phyloP scores from a whole-genome alignment of 1,284 basidiomycete species.

The Spongispora temasekensis region DNA sequence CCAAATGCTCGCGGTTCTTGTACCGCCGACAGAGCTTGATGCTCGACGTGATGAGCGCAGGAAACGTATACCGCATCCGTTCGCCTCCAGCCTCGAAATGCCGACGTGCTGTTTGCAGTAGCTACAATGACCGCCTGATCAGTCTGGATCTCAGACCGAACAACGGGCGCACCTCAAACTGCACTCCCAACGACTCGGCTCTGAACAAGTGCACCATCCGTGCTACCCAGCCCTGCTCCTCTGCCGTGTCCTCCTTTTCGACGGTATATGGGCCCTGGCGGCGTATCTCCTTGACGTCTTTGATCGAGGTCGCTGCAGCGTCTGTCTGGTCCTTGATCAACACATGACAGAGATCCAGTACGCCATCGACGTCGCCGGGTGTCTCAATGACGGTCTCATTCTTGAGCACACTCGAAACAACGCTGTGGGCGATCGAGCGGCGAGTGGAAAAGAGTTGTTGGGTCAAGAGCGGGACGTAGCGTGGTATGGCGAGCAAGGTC shows the following conservation, averaged over 20 bases:
- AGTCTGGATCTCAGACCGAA: background rate
- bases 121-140: slow-evolving; percentile 42
- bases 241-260: slow-evolving; percentile 88
- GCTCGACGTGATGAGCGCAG: slow-evolving; percentile 86
- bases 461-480: slow-evolving; percentile 79
- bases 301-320: slow-evolving; percentile 38
- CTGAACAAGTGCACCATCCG: slow-evolving; percentile 94
- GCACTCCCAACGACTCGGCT: slow-evolving; percentile 78
- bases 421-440: slow-evolving; percentile 86
- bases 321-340: slow-evolving; percentile 89
- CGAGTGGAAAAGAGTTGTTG: slow-evolving; percentile 88
- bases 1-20: slow-evolving; percentile 72
- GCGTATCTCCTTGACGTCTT: slow-evolving; percentile 51
- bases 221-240: slow-evolving; percentile 97
- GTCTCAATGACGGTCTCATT: slow-evolving; percentile 92
- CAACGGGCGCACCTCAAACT: slow-evolving; percentile 72
- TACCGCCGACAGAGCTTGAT: slow-evolving; percentile 91
- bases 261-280: slow-evolving; percentile 56
- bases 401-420: slow-evolving; percentile 90
- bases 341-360: slow-evolving; percentile 88
- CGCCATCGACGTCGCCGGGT: slow-evolving; percentile 88
- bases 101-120: slow-evolving; percentile 84
- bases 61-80: slow-evolving; percentile 92
- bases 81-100: slow-evolving; percentile 92
- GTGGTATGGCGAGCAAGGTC: slow-evolving; percentile 89